Evolutionary conservation across 805 yeast genomes (phyloP).

Genomic region (Wickerhamomyces xylosicus): DNA sequence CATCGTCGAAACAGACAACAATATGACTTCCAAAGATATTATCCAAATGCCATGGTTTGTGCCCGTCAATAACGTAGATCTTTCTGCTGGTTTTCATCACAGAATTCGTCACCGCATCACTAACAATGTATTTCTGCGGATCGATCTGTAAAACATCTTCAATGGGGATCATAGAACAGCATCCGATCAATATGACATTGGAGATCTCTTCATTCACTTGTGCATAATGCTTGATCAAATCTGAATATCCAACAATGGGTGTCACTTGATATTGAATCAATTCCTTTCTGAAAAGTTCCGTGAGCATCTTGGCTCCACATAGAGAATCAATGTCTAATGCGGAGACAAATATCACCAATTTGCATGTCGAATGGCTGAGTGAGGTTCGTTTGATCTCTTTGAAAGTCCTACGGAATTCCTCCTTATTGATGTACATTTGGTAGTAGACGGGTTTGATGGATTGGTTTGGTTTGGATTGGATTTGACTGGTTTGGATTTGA

Average conservation of each 20-base stretch:
- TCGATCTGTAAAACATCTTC: constrained; percentile 64
- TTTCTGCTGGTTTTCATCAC: constrained; percentile 35
- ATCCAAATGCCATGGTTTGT: constrained; percentile 94
- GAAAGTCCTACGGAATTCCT: constrained; percentile 58
- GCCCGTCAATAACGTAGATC: constrained; percentile 82
- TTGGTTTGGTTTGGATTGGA: too few relatives aligned
- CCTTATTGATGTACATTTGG: constrained; percentile 66
- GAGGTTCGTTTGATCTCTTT: constrained; percentile 60
- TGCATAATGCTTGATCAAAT: constrained; percentile 51
- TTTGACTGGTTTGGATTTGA: too few relatives aligned
- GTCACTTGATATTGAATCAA: constrained; percentile 79
- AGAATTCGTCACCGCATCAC: constrained; percentile 18
- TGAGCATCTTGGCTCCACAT: constrained; percentile 75
- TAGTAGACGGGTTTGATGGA: background rate
- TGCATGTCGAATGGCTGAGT: constrained; percentile 86
- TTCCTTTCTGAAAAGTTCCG: constrained; percentile 63
- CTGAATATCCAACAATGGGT: constrained; percentile 89
- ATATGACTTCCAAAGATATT: constrained; percentile 77
- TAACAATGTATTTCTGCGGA: constrained; percentile 35
- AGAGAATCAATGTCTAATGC: constrained; percentile 87
- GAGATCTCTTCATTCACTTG: constrained; percentile 65
- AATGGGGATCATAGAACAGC: constrained; percentile 87
- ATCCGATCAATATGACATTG: constrained; percentile 75
- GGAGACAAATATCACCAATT: constrained; percentile 69
- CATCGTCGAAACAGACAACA: constrained; percentile 83